These are phyloP conservation scores for Remersonia thermophila DNA, from an alignment of 2,329 filamentous ascomycete genomes.

Conservation along the genomic window DNA sequence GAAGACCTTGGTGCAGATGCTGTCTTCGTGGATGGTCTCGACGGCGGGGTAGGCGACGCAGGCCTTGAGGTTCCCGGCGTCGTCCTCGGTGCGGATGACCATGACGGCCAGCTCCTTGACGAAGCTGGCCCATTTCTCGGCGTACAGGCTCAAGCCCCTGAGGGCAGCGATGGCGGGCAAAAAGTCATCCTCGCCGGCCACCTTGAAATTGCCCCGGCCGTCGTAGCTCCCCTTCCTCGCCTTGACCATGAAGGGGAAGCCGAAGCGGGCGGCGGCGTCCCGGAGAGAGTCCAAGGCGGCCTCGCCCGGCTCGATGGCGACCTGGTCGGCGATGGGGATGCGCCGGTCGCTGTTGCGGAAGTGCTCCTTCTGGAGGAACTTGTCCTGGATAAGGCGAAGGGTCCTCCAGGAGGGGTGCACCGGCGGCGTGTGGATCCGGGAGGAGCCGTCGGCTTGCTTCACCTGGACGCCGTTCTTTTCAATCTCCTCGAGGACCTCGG, in stretches of 20 bases:
- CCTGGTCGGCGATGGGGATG: conserved; percentile 61
- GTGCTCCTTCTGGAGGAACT: conserved; percentile 80
- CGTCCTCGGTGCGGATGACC: conserved; percentile 79
- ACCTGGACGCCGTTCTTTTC: conserved; percentile 50
- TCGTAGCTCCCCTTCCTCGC: conserved; percentile 84
- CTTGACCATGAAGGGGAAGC: conserved; percentile 88
- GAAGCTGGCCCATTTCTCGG: conserved; percentile 82
- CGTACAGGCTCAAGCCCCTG: conserved; percentile 63
- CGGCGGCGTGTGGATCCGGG: conserved; percentile 25
- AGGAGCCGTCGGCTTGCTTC: conserved; percentile 23
- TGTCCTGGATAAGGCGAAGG: conserved; percentile 83
- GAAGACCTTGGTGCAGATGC: conserved; percentile 86
- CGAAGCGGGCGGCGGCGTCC: conserved; percentile 50
- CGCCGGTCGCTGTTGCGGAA: conserved; percentile 43
- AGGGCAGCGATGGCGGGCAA: conserved; percentile 57
- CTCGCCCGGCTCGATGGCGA: conserved; percentile 45
- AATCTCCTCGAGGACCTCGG: conserved; percentile 77
- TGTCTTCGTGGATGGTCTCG: conserved; percentile 91
- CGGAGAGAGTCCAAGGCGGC: conserved; percentile 48
- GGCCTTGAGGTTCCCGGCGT: conserved; percentile 33
- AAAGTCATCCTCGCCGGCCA: conserved; percentile 33
- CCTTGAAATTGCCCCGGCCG: conserved; percentile 57
- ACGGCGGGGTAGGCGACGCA: conserved; percentile 73
- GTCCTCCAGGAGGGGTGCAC: conserved; percentile 79
- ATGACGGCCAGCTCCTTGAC: conserved; percentile 83